Evolutionary conservation across 371 early-diverging fungal genomes (phyloP), one percentile per base, ranked within the genome.

Genomic region (Fennellomyces sp.): DNA sequence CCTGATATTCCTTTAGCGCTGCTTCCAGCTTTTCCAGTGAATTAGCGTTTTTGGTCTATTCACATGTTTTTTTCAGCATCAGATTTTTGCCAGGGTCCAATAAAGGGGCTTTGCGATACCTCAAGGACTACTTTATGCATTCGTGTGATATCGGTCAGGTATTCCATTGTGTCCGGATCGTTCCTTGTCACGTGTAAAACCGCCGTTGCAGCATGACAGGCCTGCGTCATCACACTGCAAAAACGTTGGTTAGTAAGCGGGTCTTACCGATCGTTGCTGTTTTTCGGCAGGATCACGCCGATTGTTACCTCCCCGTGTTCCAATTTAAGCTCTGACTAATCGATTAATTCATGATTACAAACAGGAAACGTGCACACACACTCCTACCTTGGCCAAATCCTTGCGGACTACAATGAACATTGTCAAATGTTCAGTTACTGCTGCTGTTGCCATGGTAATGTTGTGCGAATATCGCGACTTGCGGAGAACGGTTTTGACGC

Each of bases 61-160:
- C 6, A 56, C n/a, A 19, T 51, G 31, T n/a, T n/a, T n/a, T n/a
- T n/a, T n/a, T n/a, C n/a, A n/a, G n/a, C n/a, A n/a, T n/a, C n/a
- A n/a, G n/a, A n/a, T n/a, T n/a, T n/a, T n/a, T n/a, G n/a, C n/a
- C n/a, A n/a, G n/a, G n/a, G n/a, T n/a, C n/a, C n/a, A n/a, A n/a
- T n/a, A n/a, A n/a, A n/a, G n/a, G n/a, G n/a, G n/a, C n/a, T n/a
- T n/a, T n/a, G n/a, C n/a, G n/a, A n/a, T n/a, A 88, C 87, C 78
- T 88, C 82, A 27, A 89, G 64, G 7, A 90, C 85, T 0, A 95
- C 94, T 66, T 94, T 94, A 72, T 89, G 91, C 94, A 93, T 94
- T 23, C 71, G 70, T 25, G 84, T 78, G n/a, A 87, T 50, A 67
- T 91, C 80, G 10, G 67, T 52, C 15, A 85, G 66, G 61, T 94